phyloP scores from a whole-genome alignment of 805 yeast species.

The Metschnikowia santaceciliae region DNA sequence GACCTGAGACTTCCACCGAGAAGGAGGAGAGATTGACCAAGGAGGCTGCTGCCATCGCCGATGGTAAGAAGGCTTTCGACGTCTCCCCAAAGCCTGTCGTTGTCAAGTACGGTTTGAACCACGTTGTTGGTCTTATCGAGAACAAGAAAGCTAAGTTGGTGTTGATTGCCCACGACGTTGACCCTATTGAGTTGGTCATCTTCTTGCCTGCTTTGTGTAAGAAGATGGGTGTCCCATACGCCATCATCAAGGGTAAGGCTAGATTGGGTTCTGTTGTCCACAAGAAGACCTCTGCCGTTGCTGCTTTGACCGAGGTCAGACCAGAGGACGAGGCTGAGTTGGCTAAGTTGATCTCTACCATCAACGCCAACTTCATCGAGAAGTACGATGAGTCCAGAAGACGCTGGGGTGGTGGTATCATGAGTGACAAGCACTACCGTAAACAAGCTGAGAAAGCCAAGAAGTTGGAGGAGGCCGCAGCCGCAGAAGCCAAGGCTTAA shows the following conservation, averaged over 20 bases:
- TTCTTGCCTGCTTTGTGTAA: conserved; percentile 98
- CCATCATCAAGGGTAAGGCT: conserved; percentile 97
- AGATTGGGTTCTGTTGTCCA: conserved; percentile 96
- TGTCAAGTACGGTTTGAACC: conserved; percentile 98
- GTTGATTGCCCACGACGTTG: conserved; percentile 97
- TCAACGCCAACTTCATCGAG: conserved; percentile 88
- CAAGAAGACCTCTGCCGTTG: conserved; percentile 96
- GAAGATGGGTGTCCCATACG: conserved; percentile 99
- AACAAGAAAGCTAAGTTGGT: conserved; percentile 98
- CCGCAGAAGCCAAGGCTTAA: conserved; percentile 8
- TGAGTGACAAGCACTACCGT: conserved; percentile 92
- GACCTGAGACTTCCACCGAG: conserved; percentile 96
- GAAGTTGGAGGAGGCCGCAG: conserved; percentile 40
- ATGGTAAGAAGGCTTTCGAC: conserved; percentile 95
- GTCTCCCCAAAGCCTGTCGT: conserved; percentile 95
- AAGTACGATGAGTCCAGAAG: conserved; percentile 94
- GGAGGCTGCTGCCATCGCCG: conserved; percentile 99
- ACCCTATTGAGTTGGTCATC: conserved; percentile 96
- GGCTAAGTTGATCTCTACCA: conserved; percentile 87
- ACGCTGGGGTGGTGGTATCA: conserved; percentile 99
- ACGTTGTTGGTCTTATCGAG: conserved; percentile 94
- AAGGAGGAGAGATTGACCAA: conserved; percentile 98
- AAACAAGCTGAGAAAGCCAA: conserved; percentile 74
- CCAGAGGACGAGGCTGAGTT: conserved; percentile 98
- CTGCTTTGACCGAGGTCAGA: conserved; percentile 97